phyloP scores from a whole-genome alignment of 2,329 filamentous ascomycete species.

The Chaetomiaceae sp. region DNA sequence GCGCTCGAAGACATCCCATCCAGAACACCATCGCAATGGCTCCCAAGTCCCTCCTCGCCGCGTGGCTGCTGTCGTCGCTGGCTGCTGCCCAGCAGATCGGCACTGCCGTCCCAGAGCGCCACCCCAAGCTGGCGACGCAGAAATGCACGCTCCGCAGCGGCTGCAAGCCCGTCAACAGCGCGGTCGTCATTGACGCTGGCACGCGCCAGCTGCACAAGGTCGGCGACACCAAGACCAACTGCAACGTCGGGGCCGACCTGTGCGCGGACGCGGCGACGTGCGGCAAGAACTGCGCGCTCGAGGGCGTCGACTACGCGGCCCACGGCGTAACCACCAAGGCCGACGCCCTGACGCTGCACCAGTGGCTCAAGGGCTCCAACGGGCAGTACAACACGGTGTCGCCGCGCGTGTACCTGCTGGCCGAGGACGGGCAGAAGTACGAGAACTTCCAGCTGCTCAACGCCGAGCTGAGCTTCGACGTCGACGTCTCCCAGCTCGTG shows the following conservation, averaged over 20 bases:
- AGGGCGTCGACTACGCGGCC: conserved; percentile 19
- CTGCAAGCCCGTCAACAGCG: neutral
- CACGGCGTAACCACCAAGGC: conserved; percentile 29
- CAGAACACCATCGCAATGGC: too few relatives aligned
- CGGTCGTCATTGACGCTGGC: conserved; percentile 4
- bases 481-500: conserved; percentile 53
- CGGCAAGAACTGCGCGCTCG: conserved; percentile 22
- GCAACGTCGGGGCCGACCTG: neutral
- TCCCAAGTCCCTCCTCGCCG: neutral
- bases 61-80: neutral
- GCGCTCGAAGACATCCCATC: too few relatives aligned
- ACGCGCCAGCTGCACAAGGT: neutral
- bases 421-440: conserved; percentile 45
- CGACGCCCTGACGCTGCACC: conserved; percentile 36
- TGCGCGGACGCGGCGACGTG: conserved; percentile 29
- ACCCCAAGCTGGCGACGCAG: conserved; percentile 1
- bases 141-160: conserved; percentile 3
- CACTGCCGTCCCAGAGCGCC: neutral
- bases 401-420: conserved; percentile 52
- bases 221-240: neutral
- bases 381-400: conserved; percentile 7
- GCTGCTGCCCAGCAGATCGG: conserved; percentile 1
- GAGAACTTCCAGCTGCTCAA: conserved; percentile 50
- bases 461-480: conserved; percentile 57
- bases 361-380: conserved; percentile 24